These are phyloP conservation scores for Inosperma sp. DNA, from an alignment of 768 basidiomycete genomes.

Conservation along the genomic window DNA sequence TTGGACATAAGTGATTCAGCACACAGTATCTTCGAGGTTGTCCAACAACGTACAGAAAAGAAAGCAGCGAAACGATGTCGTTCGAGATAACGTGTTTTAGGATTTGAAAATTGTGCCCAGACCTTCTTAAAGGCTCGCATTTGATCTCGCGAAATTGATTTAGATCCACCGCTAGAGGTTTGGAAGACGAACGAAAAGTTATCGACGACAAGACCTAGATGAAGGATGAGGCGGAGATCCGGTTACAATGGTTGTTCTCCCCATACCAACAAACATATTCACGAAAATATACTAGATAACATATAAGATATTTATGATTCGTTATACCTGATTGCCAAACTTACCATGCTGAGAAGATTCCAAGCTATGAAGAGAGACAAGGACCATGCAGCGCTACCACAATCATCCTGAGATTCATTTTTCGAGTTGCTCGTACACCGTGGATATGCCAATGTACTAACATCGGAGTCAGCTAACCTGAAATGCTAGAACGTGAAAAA, in stretches of 20 bases:
- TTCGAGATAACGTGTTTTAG: slow-evolving; percentile 73
- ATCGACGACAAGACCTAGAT: slow-evolving; percentile 81
- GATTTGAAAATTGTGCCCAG: slow-evolving; percentile 82
- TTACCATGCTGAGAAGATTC: slow-evolving; percentile 93
- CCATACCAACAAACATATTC: slow-evolving; percentile 86
- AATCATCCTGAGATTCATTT: slow-evolving; percentile 66
- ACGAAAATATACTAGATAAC: slow-evolving; percentile 85
- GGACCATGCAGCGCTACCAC: slow-evolving; percentile 81
- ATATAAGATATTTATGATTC: too few species aligned
- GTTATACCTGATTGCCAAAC: slow-evolving; percentile 15
- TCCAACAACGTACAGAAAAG: slow-evolving; percentile 63
- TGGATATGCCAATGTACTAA: slow-evolving; percentile 70
- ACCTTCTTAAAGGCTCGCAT: slow-evolving; percentile 94
- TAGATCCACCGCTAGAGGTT: slow-evolving; percentile 73
- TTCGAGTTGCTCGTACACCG: slow-evolving; percentile 61
- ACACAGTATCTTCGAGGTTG: too few species aligned
- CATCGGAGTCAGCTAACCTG: slow-evolving; percentile 12
- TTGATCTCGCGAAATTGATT: slow-evolving; percentile 79
- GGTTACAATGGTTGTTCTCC: slow-evolving; percentile 11
- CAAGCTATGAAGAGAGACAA: slow-evolving; percentile 87
- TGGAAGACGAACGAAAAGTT: slow-evolving; percentile 96
- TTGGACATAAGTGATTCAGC: too few species aligned
- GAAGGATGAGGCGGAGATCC: neutral
- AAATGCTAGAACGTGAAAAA: neutral
- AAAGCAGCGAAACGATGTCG: slow-evolving; percentile 69